phyloP scores from a whole-genome alignment of 108 stramenopile genomes.

The Parietichytrium sp. region DNA sequence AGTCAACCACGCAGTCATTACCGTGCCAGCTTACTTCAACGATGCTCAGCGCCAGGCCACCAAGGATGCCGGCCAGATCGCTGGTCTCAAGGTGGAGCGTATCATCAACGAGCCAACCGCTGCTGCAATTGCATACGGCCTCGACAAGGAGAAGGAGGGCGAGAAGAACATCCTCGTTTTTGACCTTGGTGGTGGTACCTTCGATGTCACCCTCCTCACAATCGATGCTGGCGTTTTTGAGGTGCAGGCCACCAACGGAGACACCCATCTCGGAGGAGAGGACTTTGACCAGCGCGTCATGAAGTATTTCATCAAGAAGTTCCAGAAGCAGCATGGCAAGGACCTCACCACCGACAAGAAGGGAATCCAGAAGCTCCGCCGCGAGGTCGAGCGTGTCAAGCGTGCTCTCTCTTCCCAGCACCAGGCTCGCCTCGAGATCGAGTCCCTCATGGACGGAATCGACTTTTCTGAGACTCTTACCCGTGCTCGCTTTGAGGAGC shows the following conservation, averaged over 20 bases:
- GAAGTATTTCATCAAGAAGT: slow-evolving; percentile 72
- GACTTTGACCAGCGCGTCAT: slow-evolving; percentile 84
- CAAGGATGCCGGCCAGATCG: slow-evolving; percentile 90
- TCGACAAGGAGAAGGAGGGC: slow-evolving; percentile 71
- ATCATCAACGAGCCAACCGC: slow-evolving; percentile 98
- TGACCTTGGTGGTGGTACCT: slow-evolving; percentile 97
- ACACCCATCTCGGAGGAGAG: slow-evolving; percentile 86
- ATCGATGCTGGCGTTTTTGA: slow-evolving; percentile 79
- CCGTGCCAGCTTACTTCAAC: slow-evolving; percentile 97
- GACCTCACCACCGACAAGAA: slow-evolving; percentile 68
- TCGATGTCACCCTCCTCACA: slow-evolving; percentile 83
- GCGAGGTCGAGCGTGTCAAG: slow-evolving; percentile 75
- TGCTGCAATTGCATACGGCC: slow-evolving; percentile 94
- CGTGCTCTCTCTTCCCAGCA: slow-evolving; percentile 68
- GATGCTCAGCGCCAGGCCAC: slow-evolving; percentile 94
- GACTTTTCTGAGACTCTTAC: slow-evolving; percentile 56
- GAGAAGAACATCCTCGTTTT: slow-evolving; percentile 93
- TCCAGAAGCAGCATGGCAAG: slow-evolving; percentile 65
- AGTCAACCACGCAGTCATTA: slow-evolving; percentile 84
- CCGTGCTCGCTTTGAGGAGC: slow-evolving; percentile 46
- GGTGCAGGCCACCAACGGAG: slow-evolving; percentile 82
- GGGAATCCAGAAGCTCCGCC: slow-evolving; percentile 70
- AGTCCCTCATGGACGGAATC: slow-evolving; percentile 60
- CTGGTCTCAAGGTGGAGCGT: slow-evolving; percentile 85
- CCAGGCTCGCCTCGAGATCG: slow-evolving; percentile 68